Percentiles rank a stretch among this genome's conserved stretches.
phyloP scores from a whole-genome alignment of 2,329 filamentous ascomycete species.

The Neopestalotiopsis clavispora region DNA sequence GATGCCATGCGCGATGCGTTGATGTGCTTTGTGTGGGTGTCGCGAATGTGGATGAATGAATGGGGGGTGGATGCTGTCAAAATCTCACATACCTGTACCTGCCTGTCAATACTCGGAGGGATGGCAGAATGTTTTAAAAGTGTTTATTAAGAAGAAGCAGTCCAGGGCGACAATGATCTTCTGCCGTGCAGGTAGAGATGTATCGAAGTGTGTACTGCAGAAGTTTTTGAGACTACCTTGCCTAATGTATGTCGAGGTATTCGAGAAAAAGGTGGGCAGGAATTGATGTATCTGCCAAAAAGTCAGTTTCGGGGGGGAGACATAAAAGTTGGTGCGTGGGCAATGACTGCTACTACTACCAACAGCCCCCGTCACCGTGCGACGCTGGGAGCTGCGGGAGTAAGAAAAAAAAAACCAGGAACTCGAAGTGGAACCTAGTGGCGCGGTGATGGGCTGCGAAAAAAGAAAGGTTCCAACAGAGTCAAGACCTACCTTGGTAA shows the following conservation, averaged over 20 bases:
- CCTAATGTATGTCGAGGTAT: too few species aligned
- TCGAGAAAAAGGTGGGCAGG: neutral
- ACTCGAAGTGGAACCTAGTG: neutral
- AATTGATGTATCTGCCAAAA: neutral
- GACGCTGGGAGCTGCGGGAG: neutral
- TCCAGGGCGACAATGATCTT: neutral
- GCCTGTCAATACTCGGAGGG: neutral
- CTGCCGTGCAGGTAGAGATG: neutral
- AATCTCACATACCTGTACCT: slow-evolving; percentile 2
- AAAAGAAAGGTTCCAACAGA: neutral
- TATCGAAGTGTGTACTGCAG: slow-evolving; percentile 1
- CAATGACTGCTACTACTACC: neutral
- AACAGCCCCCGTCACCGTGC: neutral
- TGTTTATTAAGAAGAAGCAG: neutral
- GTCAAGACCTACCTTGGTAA: neutral
- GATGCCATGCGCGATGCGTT: neutral
- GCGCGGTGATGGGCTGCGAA: neutral
- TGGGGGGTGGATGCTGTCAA: neutral
- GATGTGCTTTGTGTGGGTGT: neutral
- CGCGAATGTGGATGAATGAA: neutral
- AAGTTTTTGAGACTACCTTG: neutral
- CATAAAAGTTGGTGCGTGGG: neutral
- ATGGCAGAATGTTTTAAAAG: slow-evolving; percentile 2
- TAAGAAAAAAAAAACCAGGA: neutral
- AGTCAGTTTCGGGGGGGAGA: neutral